A percentile compares a stretch with the other conserved stretches of the same genome.
phyloP scores from a whole-genome alignment of 1,284 basidiomycete genomes.

The Rhodotorula sp. region DNA sequence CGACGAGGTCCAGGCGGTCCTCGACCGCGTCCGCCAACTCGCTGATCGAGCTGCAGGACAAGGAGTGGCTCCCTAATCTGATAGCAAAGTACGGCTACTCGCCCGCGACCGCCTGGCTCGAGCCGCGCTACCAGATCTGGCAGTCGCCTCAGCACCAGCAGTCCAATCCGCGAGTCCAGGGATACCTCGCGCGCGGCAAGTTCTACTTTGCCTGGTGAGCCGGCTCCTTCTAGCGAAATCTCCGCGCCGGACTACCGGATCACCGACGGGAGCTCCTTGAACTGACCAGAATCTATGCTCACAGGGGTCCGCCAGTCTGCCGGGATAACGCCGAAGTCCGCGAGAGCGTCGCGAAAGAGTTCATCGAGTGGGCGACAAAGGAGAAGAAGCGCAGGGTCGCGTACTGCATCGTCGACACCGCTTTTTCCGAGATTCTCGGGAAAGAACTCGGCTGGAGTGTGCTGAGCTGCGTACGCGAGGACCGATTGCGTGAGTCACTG shows the following conservation, averaged over 20 bases:
- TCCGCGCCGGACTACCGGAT: too few species aligned
- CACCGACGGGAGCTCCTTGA: too few species aligned
- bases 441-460: conserved; percentile 31
- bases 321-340: conserved; percentile 12
- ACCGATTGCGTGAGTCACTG: conserved; percentile 18
- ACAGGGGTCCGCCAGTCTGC: conserved; percentile 30
- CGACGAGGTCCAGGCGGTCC: neutral
- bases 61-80: conserved; percentile 27
- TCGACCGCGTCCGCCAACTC: conserved; percentile 21
- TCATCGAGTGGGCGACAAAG: conserved; percentile 23
- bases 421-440: conserved; percentile 30
- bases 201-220: conserved; percentile 34
- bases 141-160: conserved; percentile 15
- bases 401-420: conserved; percentile 26
- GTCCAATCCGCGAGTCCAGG: conserved; percentile 27
- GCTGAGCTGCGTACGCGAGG: conserved; percentile 31
- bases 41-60: conserved; percentile 22
- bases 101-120: conserved; percentile 37
- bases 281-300: too few species aligned
- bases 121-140: conserved; percentile 37
- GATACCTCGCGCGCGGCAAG: conserved; percentile 29
- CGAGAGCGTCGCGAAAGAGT: conserved; percentile 26
- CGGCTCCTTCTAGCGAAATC: too few species aligned
- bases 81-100: conserved; percentile 32
- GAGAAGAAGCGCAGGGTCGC: conserved; percentile 27